phyloP scores from a whole-genome alignment of 768 basidiomycete species.

The Chalciporus chontae region DNA sequence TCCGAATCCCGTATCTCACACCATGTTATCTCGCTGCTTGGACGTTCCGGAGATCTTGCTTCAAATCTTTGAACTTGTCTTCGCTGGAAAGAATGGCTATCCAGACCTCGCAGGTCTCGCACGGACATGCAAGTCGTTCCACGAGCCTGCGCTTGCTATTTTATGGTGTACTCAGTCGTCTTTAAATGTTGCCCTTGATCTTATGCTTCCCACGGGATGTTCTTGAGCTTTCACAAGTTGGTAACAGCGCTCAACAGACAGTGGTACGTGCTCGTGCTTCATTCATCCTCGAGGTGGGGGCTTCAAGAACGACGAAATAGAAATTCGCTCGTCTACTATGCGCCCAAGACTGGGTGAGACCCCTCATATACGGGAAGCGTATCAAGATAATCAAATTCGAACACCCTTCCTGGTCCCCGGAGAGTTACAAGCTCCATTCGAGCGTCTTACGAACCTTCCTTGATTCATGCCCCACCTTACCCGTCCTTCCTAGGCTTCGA shows the following conservation, averaged over 20 bases:
- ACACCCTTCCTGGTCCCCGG: neutral
- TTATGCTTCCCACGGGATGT: conserved; percentile 16
- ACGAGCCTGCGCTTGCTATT: conserved; percentile 17
- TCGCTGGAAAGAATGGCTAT: conserved; percentile 1
- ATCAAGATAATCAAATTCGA: conserved; percentile 15
- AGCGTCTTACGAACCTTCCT: conserved; percentile 16
- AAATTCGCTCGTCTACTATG: conserved; percentile 12
- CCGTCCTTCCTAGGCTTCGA: conserved; percentile 22
- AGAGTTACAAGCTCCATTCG: conserved; percentile 13
- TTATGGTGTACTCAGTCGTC: conserved; percentile 21
- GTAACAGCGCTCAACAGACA: conserved; percentile 13
- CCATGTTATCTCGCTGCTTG: conserved; percentile 8
- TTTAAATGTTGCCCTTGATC: conserved; percentile 13
- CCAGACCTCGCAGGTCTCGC: conserved; percentile 15
- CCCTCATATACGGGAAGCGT: conserved; percentile 17
- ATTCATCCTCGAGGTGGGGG: neutral
- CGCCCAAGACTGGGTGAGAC: conserved; percentile 18
- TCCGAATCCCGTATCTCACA: neutral
- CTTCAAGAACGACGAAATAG: neutral
- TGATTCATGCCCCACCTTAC: conserved; percentile 19
- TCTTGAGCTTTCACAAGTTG: conserved; percentile 14
- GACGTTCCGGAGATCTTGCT: conserved; percentile 18
- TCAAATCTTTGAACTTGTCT: conserved; percentile 17
- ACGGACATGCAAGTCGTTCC: conserved; percentile 16
- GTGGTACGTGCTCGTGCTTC: conserved; percentile 12